Percentiles rank a stretch among this genome's conserved stretches.
Conservation (phyloP, 331 rosid species). For the Stylosanthes scabra region DNA sequence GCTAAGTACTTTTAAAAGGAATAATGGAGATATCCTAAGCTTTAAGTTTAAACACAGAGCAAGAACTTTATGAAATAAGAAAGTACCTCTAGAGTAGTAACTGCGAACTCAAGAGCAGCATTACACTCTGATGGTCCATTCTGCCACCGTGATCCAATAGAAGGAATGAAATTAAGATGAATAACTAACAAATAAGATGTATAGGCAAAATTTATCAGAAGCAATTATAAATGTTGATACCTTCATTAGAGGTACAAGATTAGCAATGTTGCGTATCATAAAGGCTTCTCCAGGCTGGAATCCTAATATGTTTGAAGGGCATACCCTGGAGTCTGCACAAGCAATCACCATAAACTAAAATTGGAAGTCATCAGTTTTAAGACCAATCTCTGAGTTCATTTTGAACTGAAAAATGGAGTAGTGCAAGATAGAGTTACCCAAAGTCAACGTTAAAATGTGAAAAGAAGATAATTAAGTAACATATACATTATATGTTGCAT, state of each 20-base stretch:
- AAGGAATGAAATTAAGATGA: slow-evolving; percentile 2
- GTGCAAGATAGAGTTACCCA: neutral
- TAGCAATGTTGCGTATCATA: slow-evolving; percentile 83
- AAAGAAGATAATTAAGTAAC: neutral
- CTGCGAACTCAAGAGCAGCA: slow-evolving; percentile 96
- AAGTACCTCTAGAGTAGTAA: slow-evolving; percentile 67
- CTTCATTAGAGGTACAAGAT: slow-evolving; percentile 81
- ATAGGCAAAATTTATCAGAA: neutral
- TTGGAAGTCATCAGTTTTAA: slow-evolving; percentile 59
- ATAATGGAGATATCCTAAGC: too few species aligned
- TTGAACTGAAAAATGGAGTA: slow-evolving; percentile 9
- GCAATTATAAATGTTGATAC: slow-evolving; percentile 42
- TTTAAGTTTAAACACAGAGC: neutral
- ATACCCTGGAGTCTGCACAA: slow-evolving; percentile 97
- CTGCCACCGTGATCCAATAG: slow-evolving; percentile 39
- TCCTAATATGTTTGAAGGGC: slow-evolving; percentile 91
- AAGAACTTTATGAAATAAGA: slow-evolving; percentile 3
- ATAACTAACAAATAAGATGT: neutral
- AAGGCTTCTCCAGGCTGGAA: slow-evolving; percentile 95
- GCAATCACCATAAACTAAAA: slow-evolving; percentile 93
- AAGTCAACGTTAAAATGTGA: neutral
- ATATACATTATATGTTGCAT: neutral
- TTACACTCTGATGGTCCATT: slow-evolving; percentile 87
- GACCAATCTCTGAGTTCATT: slow-evolving; percentile 22
- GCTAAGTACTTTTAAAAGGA: too few species aligned